Conservation (phyloP, 2,329 filamentous ascomycete species). For the Sporothrix luriei region DNA sequence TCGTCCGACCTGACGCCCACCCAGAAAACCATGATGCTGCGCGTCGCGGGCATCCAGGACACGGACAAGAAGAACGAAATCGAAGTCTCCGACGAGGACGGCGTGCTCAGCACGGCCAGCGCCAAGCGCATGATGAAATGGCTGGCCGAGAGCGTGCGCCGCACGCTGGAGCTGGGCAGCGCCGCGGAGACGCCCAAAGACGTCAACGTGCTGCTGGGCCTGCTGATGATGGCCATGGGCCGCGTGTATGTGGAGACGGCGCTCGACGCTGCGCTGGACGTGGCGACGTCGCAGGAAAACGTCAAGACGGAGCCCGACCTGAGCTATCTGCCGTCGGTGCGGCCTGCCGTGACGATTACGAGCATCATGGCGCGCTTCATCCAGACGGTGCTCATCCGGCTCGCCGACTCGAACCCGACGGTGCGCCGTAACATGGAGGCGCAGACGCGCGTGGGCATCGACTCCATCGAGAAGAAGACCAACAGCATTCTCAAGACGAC, state of each 20-base stretch:
- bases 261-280: conserved; percentile 70
- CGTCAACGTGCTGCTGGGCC: conserved; percentile 78
- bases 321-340: conserved; percentile 75
- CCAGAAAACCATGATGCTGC: conserved; percentile 86
- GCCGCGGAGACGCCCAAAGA: conserved; percentile 91
- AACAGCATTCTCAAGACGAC: conserved; percentile 61
- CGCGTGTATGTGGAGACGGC: conserved; percentile 74
- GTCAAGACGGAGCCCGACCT: conserved; percentile 85
- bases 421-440: conserved; percentile 89
- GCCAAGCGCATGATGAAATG: conserved; percentile 98
- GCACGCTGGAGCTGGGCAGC: conserved; percentile 86
- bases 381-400: conserved; percentile 82
- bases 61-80: conserved; percentile 80
- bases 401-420: conserved; percentile 86
- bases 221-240: conserved; percentile 85
- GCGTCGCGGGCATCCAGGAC: conserved; percentile 81
- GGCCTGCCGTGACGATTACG: conserved; percentile 82
- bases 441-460: conserved; percentile 70
- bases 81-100: conserved; percentile 88
- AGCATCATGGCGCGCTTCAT: conserved; percentile 94
- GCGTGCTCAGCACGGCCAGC: conserved; percentile 75
- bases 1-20: conserved; percentile 84
- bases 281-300: conserved; percentile 74
- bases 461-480: conserved; percentile 82
- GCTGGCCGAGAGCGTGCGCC: conserved; percentile 91